Base-by-base conservation (phyloP, 2,329 filamentous ascomycete species). In the Fusarium bulbicola region DNA sequence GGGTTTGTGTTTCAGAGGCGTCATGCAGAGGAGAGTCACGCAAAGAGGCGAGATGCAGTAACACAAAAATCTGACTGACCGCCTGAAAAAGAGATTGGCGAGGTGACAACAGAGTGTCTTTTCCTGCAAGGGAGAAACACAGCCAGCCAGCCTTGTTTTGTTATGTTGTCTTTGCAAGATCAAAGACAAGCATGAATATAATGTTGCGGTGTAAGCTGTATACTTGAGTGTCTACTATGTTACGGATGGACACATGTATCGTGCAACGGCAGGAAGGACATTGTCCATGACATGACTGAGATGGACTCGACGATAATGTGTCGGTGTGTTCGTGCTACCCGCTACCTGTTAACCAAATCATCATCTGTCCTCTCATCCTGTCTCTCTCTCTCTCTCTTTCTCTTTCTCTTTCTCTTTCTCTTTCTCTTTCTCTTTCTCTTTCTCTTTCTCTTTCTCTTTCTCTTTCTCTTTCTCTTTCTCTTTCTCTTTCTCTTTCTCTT, bases 21-120 rank as follows among this genome's bases (percentile, higher is more conserved):
- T 70, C 37, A 74, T 74, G 72, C 65, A 60, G 49, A 63, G 32
- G 56, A 32, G 58, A 58, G 36, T 69, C 40, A 74, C 74, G 72
- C 68, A 63, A 43, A 63, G 49, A 70, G 68, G 68, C 72, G 68
- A 74, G 54, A 59, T 74, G 64, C 72, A 74, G 72, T 67, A 69
- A 59, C 57, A 72, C 56, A 63, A 68, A 54, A 58, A 49, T 40
- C 47, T 56, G 49, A 57, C 71, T 72, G 71, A 68, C 71, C 71
- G 67, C 71, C 66, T 63, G 54, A 61, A 43, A 59, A 65, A 15
- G 21, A 30, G 24, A 47, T 34, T 14, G 30, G 30, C 34, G 53
- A 68, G 32, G 28, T 54, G 50, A 30, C 50, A 54, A 14, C 34
- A 43, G 20, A 49, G 39, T 21, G 47, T 43, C 52, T 70, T 47